phyloP scores from a whole-genome alignment of 352 stramenopile genomes.

The Globisporangium okanoganense region DNA sequence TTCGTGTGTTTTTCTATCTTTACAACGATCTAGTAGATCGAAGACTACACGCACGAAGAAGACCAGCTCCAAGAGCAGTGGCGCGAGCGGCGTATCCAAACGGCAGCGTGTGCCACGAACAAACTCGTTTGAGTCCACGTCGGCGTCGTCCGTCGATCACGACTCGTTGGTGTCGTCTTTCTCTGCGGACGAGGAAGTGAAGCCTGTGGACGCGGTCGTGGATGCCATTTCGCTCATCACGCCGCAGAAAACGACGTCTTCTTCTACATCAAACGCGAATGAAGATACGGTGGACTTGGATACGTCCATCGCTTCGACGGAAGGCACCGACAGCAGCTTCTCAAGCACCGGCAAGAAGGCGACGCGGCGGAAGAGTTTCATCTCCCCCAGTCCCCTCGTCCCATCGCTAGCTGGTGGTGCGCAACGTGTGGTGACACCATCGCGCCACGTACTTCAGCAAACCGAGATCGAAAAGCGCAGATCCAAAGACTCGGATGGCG shows the following conservation, averaged over 20 bases:
- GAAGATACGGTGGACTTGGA: neutral
- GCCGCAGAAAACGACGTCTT: slow-evolving; percentile 4
- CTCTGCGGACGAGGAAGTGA: neutral
- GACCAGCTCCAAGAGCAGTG: neutral
- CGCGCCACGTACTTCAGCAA: slow-evolving; percentile 5
- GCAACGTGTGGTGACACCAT: slow-evolving; percentile 56
- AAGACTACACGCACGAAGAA: neutral
- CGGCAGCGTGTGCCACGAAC: neutral
- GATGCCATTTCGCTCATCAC: slow-evolving; percentile 4
- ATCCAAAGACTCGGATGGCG: slow-evolving; percentile 14
- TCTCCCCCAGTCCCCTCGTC: slow-evolving; percentile 42
- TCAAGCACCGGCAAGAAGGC: slow-evolving; percentile 26
- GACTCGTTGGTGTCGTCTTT: slow-evolving; percentile 4
- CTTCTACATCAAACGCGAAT: neutral
- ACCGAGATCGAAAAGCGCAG: neutral
- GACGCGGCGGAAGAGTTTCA: slow-evolving; percentile 41
- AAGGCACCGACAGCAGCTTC: slow-evolving; percentile 8
- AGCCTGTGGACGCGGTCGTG: neutral
- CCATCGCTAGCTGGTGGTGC: slow-evolving; percentile 51
- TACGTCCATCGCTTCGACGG: neutral
- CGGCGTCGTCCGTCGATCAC: neutral
- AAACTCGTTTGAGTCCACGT: neutral
- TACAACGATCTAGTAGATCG: neutral
- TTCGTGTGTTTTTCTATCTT: neutral
- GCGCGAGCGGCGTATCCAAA: neutral